phyloP scores from a whole-genome alignment of 306 rosid genomes.

The Vicia sativa region DNA sequence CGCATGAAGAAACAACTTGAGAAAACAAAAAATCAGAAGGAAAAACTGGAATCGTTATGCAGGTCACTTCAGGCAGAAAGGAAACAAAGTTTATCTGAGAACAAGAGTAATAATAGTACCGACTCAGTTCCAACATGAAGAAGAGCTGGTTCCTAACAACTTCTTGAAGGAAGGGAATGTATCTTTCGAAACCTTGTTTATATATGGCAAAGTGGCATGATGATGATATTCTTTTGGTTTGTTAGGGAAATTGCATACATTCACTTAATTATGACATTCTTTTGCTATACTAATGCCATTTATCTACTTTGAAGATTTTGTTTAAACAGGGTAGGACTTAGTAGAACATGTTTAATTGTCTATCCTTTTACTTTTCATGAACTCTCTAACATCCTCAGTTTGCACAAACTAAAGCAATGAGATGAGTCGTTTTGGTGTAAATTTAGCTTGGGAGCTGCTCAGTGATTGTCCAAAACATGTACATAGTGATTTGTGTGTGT shows the following conservation, averaged over 20 bases:
- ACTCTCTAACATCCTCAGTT: not conserved
- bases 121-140: slow-evolving; percentile 52
- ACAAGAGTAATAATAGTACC: slow-evolving; percentile 54
- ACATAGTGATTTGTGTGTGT: too few species aligned
- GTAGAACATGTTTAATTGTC: not conserved
- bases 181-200: slow-evolving; percentile 14
- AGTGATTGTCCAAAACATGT: not conserved
- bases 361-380: not conserved
- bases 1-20: slow-evolving; percentile 79
- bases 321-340: not conserved
- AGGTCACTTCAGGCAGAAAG: slow-evolving; percentile 93
- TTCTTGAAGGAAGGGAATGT: slow-evolving; percentile 13
- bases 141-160: slow-evolving; percentile 22
- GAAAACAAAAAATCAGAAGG: slow-evolving; percentile 87
- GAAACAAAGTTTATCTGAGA: slow-evolving; percentile 60
- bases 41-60: slow-evolving; percentile 84
- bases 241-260: slow-evolving; percentile 29
- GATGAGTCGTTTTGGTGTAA: not conserved
- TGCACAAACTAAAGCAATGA: not conserved
- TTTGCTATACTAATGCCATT: slow-evolving; percentile 22
- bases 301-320: slow-evolving; percentile 16
- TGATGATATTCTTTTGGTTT: slow-evolving; percentile 16
- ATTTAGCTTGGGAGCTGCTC: not conserved
- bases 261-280: slow-evolving; percentile 14
- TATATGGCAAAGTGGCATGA: slow-evolving; percentile 17